Percentiles rank a stretch among this genome's conserved stretches.
phyloP scores from a whole-genome alignment of 768 basidiomycete genomes.

The Pisolithus tinctorius region DNA sequence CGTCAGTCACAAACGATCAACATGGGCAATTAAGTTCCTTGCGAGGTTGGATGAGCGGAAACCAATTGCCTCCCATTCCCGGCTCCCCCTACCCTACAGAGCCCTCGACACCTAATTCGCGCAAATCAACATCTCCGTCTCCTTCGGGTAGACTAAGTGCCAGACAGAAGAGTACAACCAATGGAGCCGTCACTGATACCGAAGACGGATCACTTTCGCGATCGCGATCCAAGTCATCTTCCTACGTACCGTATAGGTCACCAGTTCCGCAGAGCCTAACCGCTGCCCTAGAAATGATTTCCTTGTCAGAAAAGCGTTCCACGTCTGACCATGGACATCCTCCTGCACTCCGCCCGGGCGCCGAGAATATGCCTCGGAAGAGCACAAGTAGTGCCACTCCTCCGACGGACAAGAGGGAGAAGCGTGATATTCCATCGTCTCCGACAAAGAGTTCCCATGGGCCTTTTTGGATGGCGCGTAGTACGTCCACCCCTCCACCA shows the following conservation, averaged over 20 bases:
- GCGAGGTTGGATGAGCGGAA: constrained; percentile 29
- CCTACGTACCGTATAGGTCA: constrained; percentile 47
- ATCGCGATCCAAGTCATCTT: constrained; percentile 45
- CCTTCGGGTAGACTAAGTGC: constrained; percentile 26
- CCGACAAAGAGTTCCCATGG: constrained; percentile 40
- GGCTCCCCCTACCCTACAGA: constrained; percentile 65
- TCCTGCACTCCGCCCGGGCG: constrained; percentile 11
- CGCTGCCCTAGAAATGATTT: constrained; percentile 63
- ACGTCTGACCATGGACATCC: constrained; percentile 22
- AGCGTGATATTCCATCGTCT: constrained; percentile 33
- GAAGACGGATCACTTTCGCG: constrained; percentile 39
- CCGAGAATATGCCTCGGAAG: constrained; percentile 25
- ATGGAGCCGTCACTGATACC: constrained; percentile 19
- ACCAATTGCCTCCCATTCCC: constrained; percentile 57
- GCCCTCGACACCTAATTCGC: constrained; percentile 49
- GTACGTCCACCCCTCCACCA: constrained; percentile 23
- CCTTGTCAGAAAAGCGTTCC: constrained; percentile 24
- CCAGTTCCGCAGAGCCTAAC: constrained; percentile 64
- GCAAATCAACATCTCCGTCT: constrained; percentile 32
- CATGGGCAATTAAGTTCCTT: constrained; percentile 21
- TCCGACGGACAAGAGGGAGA: constrained; percentile 20
- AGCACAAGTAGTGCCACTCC: constrained; percentile 24
- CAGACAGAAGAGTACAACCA: constrained; percentile 25
- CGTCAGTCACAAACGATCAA: constrained; percentile 27
- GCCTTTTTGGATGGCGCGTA: constrained; percentile 28